These are phyloP conservation scores for Blastocystis sp. DNA, from an alignment of 352 stramenopile genomes.

Conservation along the genomic window DNA sequence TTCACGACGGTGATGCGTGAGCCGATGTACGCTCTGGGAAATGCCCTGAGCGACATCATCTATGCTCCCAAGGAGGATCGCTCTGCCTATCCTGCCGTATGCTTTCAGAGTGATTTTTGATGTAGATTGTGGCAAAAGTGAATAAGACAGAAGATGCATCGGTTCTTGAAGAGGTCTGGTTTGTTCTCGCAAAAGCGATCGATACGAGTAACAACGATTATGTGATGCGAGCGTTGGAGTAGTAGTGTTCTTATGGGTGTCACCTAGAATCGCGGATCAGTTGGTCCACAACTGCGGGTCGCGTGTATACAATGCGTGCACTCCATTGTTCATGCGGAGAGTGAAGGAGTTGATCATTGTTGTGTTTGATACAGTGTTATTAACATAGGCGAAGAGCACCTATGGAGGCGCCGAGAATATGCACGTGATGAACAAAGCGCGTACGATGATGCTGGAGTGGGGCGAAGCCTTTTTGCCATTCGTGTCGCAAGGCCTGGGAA, in stretches of 20 bases:
- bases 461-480: neutral
- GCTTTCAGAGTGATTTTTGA: neutral
- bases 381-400: neutral
- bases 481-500: neutral
- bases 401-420: neutral
- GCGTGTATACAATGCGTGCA: neutral
- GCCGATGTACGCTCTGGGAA: neutral
- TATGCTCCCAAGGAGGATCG: neutral
- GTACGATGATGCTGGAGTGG: neutral
- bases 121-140: neutral
- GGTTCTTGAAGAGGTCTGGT: slow-evolving; percentile 14
- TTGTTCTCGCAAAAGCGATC: neutral
- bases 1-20: neutral
- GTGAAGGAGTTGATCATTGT: neutral
- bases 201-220: neutral
- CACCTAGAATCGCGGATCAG: neutral
- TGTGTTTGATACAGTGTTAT: neutral
- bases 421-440: neutral
- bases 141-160: neutral
- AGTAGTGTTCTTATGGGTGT: neutral
- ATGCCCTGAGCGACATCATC: neutral
- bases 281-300: neutral
- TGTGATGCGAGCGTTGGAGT: neutral
- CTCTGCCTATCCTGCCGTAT: neutral
- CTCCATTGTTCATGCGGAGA: slow-evolving; percentile 4